Percentiles rank a stretch among this genome's conserved stretches.
phyloP scores from a whole-genome alignment of 768 basidiomycete genomes.

The Leucocoprinus birnbaumii region DNA sequence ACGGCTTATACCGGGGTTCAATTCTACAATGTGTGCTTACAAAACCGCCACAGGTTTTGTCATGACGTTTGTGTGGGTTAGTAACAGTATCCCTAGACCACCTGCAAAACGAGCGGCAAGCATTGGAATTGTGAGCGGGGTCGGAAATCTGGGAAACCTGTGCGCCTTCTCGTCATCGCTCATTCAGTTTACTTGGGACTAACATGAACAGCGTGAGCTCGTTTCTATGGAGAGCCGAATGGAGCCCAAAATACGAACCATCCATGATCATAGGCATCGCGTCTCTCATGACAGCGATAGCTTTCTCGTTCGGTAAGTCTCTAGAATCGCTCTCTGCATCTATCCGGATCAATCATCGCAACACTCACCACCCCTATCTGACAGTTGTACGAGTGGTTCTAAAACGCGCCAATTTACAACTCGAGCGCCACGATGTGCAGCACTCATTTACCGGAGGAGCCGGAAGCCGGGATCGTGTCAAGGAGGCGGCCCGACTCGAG shows the following conservation, averaged over 20 bases:
- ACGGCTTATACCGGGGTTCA: no score
- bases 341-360: no score
- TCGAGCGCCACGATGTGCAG: neutral
- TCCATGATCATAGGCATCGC: constrained; percentile 46
- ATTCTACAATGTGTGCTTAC: no score
- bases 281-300: constrained; percentile 21
- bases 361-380: no score
- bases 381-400: neutral
- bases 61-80: constrained; percentile 59
- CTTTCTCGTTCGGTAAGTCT: constrained; percentile 21
- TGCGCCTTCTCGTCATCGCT: constrained; percentile 26
- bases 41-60: constrained; percentile 40
- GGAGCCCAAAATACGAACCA: constrained; percentile 61
- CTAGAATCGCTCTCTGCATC: neutral
- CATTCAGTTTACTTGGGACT: neutral
- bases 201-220: constrained; percentile 30
- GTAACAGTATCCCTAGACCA: constrained; percentile 57
- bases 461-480: neutral
- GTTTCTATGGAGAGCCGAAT: constrained; percentile 58
- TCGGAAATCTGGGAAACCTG: constrained; percentile 56
- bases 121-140: constrained; percentile 61
- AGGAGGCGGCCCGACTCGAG: constrained; percentile 4
- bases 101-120: constrained; percentile 52
- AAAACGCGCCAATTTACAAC: neutral
- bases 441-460: neutral